Conservation (phyloP, 106 monocot genomes). For the Iris macrosiphon region DNA sequence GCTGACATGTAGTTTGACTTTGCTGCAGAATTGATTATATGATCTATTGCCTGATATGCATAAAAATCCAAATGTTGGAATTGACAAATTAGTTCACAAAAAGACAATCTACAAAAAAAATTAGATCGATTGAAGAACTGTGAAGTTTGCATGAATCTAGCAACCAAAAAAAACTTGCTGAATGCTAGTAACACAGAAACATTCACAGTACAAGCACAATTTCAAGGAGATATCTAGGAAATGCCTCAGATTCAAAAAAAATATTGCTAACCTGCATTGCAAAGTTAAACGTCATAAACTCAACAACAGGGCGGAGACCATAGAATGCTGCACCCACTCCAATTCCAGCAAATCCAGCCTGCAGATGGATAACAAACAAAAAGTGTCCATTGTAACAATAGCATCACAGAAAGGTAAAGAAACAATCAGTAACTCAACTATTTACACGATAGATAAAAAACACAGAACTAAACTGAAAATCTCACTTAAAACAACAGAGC, state of each 20-base stretch:
- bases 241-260: neutral
- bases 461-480: neutral
- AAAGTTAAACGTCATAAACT: conserved; percentile 99
- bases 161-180: no score
- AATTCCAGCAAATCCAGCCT: conserved; percentile 18
- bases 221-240: neutral
- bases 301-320: conserved; percentile 88
- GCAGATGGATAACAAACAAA: neutral
- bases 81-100: no score
- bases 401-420: neutral
- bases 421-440: neutral
- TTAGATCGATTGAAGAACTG: no score
- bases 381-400: neutral
- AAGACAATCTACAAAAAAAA: no score
- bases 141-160: no score
- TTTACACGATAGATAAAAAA: no score
- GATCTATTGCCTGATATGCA: conserved; percentile 70
- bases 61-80: no score
- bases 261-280: conserved; percentile 80
- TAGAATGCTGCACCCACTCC: conserved; percentile 98
- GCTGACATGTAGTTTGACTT: conserved; percentile 97
- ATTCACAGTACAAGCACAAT: neutral
- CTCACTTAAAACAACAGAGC: neutral
- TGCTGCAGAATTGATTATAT: conserved; percentile 88
- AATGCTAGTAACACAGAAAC: no score